A percentile compares a stretch with the other conserved stretches of the same genome.
Conservation (phyloP, 768 basidiomycete genomes). For the Strobilomyces confusus region DNA sequence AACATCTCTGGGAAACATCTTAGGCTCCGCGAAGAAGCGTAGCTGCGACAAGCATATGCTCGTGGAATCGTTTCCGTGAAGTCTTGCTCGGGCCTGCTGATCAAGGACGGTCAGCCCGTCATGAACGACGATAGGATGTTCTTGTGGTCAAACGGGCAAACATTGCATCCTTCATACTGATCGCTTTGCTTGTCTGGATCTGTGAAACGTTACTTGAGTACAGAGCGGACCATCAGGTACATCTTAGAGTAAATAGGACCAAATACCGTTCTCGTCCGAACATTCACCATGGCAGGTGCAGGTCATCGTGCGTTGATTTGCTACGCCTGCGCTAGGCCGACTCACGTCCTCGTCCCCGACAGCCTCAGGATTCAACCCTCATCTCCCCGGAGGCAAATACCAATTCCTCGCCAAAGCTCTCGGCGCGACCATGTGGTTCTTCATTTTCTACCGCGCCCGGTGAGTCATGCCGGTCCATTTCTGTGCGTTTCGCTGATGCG, state of each 20-base stretch:
- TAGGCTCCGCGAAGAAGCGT: neutral
- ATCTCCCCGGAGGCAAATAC: conserved; percentile 74
- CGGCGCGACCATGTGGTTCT: conserved; percentile 98
- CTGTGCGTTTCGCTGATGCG: neutral
- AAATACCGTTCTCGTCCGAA: conserved; percentile 24
- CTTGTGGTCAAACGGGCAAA: conserved; percentile 98
- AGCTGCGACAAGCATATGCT: conserved; percentile 89
- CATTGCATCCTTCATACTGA: too few relatives aligned
- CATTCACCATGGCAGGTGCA: conserved; percentile 32
- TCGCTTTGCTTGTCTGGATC: too few relatives aligned
- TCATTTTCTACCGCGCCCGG: conserved; percentile 95
- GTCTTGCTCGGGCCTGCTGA: conserved; percentile 81
- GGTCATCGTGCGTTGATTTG: conserved; percentile 23
- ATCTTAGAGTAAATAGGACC: conserved; percentile 22
- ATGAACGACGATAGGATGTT: conserved; percentile 85
- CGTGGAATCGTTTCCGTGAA: conserved; percentile 92
- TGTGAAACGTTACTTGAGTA: too few relatives aligned
- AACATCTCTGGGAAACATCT: conserved; percentile 5
- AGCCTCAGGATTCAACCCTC: conserved; percentile 85
- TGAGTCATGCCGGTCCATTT: conserved; percentile 38
- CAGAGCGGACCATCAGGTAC: too few relatives aligned
- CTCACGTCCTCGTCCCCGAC: neutral
- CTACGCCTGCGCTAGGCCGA: neutral
- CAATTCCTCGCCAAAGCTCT: conserved; percentile 78
- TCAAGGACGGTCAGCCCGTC: conserved; percentile 82